These are phyloP conservation scores for Torulaspora maleeae DNA, from an alignment of 805 yeast genomes.

Conservation along the genomic window DNA sequence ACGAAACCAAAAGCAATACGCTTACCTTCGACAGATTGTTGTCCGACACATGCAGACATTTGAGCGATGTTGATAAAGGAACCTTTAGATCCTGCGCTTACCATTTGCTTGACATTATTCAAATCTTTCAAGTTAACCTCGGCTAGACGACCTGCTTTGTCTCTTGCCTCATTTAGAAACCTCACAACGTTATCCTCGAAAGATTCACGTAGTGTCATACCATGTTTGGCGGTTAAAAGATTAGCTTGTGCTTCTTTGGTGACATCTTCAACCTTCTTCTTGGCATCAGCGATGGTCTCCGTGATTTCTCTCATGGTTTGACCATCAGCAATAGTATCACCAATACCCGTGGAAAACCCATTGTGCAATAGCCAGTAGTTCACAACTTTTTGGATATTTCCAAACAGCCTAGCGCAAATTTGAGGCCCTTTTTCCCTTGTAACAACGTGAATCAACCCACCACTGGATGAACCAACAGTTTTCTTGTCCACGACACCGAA, in stretches of 20 bases:
- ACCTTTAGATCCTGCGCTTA: slow-evolving; percentile 98
- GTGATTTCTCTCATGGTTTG: slow-evolving; percentile 92
- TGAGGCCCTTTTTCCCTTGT: slow-evolving; percentile 96
- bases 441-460: slow-evolving; percentile 95
- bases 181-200: slow-evolving; percentile 96
- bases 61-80: slow-evolving; percentile 97
- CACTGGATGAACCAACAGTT: slow-evolving; percentile 97
- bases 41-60: slow-evolving; percentile 99
- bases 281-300: slow-evolving; percentile 87
- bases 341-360: slow-evolving; percentile 98
- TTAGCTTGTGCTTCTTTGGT: slow-evolving; percentile 90
- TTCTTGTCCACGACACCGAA: slow-evolving; percentile 98
- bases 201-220: slow-evolving; percentile 98
- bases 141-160: slow-evolving; percentile 97
- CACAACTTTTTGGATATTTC: slow-evolving; percentile 90
- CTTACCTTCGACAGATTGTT: slow-evolving; percentile 98
- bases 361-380: slow-evolving; percentile 95
- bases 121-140: slow-evolving; percentile 91
- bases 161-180: slow-evolving; percentile 96
- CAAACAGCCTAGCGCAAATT: slow-evolving; percentile 83
- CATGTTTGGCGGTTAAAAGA: slow-evolving; percentile 89
- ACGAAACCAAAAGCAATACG: slow-evolving; percentile 97
- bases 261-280: slow-evolving; percentile 88
- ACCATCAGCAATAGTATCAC: slow-evolving; percentile 99
- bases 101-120: slow-evolving; percentile 98